Base-by-base conservation (phyloP, 768 basidiomycete genomes). In the Calvatia gigantea region DNA sequence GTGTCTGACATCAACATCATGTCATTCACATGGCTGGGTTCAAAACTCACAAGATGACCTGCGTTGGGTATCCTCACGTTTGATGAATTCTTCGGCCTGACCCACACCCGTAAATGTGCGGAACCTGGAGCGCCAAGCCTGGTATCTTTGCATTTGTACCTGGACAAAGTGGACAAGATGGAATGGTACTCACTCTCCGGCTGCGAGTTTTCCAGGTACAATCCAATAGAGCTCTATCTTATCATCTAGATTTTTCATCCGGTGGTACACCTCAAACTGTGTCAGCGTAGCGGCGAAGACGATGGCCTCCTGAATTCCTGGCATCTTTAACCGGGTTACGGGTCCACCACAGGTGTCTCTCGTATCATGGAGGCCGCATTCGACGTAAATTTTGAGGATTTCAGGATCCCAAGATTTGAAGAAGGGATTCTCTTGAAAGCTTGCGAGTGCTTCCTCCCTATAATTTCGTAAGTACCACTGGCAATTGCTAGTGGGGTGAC, bases 391-490 rank as follows among this genome's bases (percentile, higher is more conserved):
- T 35, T 74, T 69, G 25, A 93, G 73, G 3, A 81, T 83, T 0
- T 74, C 77, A 0, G 83, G 81, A 64, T 91, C 76, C 91, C 91
- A 93, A 1, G 75, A 69, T 2, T 63, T 60, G 67, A 93, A 94
- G 76, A 92, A 93, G 0, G 85, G 78, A 28, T 73, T 80, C 50
- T 73, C 68, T 48, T 64, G 58, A 63, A 91, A 80, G 6, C 68
- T 60, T 7, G 60, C 63, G 4, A 76, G 63, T 1, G 89, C 91
- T 56, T 86, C 87, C 37, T 84, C 79, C 39, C 89, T 87, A 59
- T 33, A 35, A 19, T 2, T 9, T 28, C 6, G 28, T 21, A 21
- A 27, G 29, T 57, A 35, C 6, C 35, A 17, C 23, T 31, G 29
- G 25, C 14, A 31, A 6, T 56, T 51, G 43, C n/a, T 33, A 7